Evolutionary conservation across 345 rosid genomes (phyloP).

Genomic region (Euphorbia pulcherrima): DNA sequence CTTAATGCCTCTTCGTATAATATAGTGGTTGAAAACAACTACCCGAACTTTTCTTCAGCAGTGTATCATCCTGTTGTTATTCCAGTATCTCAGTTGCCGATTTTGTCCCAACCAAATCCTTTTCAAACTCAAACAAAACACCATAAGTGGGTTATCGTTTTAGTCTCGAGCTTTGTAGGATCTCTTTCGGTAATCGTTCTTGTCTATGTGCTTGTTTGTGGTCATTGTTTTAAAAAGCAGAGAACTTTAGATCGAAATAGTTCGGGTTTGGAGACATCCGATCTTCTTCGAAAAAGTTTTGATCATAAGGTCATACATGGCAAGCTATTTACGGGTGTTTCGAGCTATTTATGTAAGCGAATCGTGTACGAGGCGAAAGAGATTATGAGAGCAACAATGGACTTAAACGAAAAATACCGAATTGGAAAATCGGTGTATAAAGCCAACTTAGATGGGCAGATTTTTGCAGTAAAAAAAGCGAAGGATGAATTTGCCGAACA

Average conservation of each 20-base stretch:
- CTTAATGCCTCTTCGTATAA: conserved; percentile 36
- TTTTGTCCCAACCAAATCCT: conserved; percentile 30
- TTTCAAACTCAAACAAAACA: conserved; percentile 16
- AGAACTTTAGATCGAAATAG: conserved; percentile 27
- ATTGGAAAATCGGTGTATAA: conserved; percentile 51
- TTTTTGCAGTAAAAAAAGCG: conserved; percentile 47
- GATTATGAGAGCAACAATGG: conserved; percentile 48
- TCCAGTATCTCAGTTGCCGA: conserved; percentile 47
- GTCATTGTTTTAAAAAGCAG: conserved; percentile 8
- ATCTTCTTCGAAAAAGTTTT: conserved; percentile 31
- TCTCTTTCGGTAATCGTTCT: conserved; percentile 24
- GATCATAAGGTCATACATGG: conserved; percentile 36
- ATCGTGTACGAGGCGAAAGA: conserved; percentile 34
- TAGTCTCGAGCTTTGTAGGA: conserved; percentile 22
- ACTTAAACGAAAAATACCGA: conserved; percentile 35
- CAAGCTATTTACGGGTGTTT: conserved; percentile 53
- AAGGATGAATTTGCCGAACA: conserved; percentile 43
- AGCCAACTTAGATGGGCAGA: conserved; percentile 41
- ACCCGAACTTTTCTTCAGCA: conserved; percentile 31
- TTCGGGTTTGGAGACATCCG: conserved; percentile 37
- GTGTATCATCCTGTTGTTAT: conserved; percentile 44
- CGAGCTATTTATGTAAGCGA: conserved; percentile 48
- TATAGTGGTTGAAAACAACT: conserved; percentile 39
- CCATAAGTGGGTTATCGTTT: conserved; percentile 19
- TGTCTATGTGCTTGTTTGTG: conserved; percentile 22